Evolutionary conservation across 2,329 filamentous ascomycete genomes (phyloP), one percentile per base, ranked within the genome.

Genomic region (Phaeosphaeria sp.): DNA sequence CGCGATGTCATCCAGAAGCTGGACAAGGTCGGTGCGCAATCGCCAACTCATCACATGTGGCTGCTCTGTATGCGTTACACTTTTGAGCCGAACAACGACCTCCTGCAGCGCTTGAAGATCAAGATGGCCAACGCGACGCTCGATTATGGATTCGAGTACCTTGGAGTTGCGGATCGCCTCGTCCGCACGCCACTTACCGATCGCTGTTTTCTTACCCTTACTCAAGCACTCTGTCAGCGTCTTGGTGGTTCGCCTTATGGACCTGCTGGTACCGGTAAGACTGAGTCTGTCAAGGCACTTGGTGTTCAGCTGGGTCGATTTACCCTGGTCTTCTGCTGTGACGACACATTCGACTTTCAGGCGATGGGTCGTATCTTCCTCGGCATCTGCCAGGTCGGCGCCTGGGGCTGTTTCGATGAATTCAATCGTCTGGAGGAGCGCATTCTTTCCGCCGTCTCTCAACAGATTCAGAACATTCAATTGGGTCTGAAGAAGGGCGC

Each of bases 351-450:
- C 72, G 95, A 99, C 78, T 99, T 98, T 84, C 95, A 99, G 74
- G 95, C 95, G 50, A 99, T 99, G 95, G 96, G 96, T 15, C 92
- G 95, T 67, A 99, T 99, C 69, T 99, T 99, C 86, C 85, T 99
- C 36, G 95, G 95, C 85, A 96, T 99, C 61, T 99, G 96, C 77
- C 95, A 99, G 77, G 95, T 99, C 48, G 95, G 95, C 76, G 95
- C 95, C 4, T 99, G 95, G 95, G 96, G 96, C 71, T 99, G 95
- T 82, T 99, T 99, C 78, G 95, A 99, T 74, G 95, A 99, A 82
- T 99, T 99, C 84, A 99, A 99, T 79, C 91, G 95, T 85, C 84
- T 99, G 20, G 95, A 99, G 73, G 95, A 99, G 81, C 89, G 95
- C 64, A 99, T 99, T 59, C 80, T 99, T 60, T 99, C 96, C 45